Conservation (phyloP, 208 protist genomes). For the Tritrichomonas foetus region DNA sequence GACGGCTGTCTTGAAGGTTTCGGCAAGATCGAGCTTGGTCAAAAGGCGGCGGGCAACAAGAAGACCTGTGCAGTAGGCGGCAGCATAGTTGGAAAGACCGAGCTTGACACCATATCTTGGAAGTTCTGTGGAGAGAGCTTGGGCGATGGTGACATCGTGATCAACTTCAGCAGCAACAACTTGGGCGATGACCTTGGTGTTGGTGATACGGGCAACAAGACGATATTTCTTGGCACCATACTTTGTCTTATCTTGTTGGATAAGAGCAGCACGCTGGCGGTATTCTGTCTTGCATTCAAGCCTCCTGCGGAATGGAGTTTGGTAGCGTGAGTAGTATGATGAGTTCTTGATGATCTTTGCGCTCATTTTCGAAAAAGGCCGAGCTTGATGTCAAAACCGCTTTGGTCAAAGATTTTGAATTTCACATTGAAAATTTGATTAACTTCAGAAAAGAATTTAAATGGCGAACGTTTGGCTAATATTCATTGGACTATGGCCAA, state of each 20-base stretch:
- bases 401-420: no score
- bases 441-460: no score
- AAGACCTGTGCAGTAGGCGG: conserved; percentile 79
- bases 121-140: conserved; percentile 74
- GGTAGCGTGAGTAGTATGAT: conserved; percentile 93
- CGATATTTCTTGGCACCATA: conserved; percentile 95
- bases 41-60: conserved; percentile 88
- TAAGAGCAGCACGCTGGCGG: conserved; percentile 78
- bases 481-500: no score
- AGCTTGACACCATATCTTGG: conserved; percentile 81
- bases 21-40: conserved; percentile 74
- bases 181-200: conserved; percentile 83
- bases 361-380: conserved; percentile 1
- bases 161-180: conserved; percentile 83
- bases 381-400: no score
- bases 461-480: no score
- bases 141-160: conserved; percentile 70
- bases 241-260: conserved; percentile 97
- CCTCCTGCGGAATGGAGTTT: conserved; percentile 87
- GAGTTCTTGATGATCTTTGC: conserved; percentile 68
- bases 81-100: conserved; percentile 95
- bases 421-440: no score
- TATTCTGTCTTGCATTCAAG: conserved; percentile 96
- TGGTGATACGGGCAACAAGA: conserved; percentile 81
- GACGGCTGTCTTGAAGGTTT: conserved; percentile 76